Conservation (phyloP, 1,284 basidiomycete genomes). For the Neotropicomus parvogracilis region DNA sequence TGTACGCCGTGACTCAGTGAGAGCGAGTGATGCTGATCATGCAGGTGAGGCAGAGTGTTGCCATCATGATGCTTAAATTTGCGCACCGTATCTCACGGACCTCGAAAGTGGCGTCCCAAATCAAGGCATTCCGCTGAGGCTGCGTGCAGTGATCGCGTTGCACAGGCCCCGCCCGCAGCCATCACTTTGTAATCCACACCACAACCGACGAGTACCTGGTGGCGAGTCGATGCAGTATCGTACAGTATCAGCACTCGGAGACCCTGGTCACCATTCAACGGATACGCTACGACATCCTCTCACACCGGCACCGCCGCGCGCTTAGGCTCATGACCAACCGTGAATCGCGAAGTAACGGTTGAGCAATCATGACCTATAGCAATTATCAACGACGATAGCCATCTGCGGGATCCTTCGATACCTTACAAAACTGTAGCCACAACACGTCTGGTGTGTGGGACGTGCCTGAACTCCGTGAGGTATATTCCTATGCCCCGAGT, state of each 20-base stretch:
- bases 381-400: neutral
- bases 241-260: no score
- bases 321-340: neutral
- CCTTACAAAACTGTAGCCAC: slow-evolving; percentile 82
- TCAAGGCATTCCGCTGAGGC: slow-evolving; percentile 14
- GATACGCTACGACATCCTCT: neutral
- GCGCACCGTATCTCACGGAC: slow-evolving; percentile 25
- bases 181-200: no score
- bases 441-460: slow-evolving; percentile 61
- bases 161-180: neutral
- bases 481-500: slow-evolving; percentile 59
- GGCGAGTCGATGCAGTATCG: no score
- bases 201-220: no score
- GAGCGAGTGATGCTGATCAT: neutral
- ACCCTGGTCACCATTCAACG: no score
- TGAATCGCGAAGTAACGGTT: neutral
- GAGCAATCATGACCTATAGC: slow-evolving; percentile 12
- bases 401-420: neutral
- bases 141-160: slow-evolving; percentile 1
- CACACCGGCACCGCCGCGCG: neutral
- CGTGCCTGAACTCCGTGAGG: slow-evolving; percentile 75
- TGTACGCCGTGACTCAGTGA: neutral
- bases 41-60: slow-evolving; percentile 1
- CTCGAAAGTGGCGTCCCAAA: slow-evolving; percentile 17
- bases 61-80: slow-evolving; percentile 27